Base-by-base conservation (phyloP, 2,329 filamentous ascomycete genomes). In the Albophoma yamanashiensis region DNA sequence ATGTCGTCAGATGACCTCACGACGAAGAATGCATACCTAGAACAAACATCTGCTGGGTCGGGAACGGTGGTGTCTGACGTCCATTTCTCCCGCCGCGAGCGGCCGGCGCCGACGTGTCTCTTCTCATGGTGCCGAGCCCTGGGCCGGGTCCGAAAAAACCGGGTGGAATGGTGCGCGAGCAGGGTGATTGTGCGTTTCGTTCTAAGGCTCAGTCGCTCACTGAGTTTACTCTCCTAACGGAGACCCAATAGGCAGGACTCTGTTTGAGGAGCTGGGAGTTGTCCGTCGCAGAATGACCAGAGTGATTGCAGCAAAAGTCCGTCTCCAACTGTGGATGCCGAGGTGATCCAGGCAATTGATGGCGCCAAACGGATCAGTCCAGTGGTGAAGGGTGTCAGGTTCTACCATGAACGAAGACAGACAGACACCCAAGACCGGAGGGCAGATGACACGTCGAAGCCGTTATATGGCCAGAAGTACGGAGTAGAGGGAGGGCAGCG, bases 41-140 rank as follows among this genome's bases (percentile, higher is more conserved):
- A 60, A 83, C 78, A 66, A 82, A 76, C 75, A 83, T 77, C 67
- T 83, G 80, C 65, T 71, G 68, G 47, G 69, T 64, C 56, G 76
- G 75, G 58, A 77, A 77, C 7, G 74, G 68, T 36, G 70, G 71
- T 45, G 66, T 60, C 47, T 64, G 62, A 39, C 64, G 65, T 55
- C 61, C 64, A 60, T 63, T 64, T 57, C 65, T 63, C 39, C 62
- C 62, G 56, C 65, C 63, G 62, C 65, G 66, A 62, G 60, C 63
- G 60, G 67, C 61, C 61, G 62, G 60, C 58, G 64, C 61, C 45
- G 67, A 63, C 60, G 60, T 64, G 60, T 67, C 67, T 60, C 67
- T 70, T 65, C 69, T 70, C 70, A 71, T 73, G 62, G 59, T 55
- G 58, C n/a, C 31, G 50, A 20, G 17, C 27, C 27, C 20, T 53